Base-by-base conservation (phyloP, 2,329 filamentous ascomycete species). In the Erysiphe neolycopersici region DNA sequence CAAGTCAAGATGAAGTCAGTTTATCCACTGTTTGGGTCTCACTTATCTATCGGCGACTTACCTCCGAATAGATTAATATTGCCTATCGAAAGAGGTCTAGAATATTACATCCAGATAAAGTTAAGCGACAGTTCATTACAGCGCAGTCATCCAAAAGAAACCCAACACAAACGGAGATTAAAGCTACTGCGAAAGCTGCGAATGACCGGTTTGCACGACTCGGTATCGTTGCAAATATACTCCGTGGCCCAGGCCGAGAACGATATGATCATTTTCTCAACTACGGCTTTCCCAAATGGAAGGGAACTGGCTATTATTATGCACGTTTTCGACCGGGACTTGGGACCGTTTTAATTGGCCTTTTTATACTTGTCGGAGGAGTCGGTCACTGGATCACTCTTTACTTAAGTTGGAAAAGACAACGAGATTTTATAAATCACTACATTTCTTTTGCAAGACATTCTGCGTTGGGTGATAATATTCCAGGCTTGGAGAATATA, bases 291-390 rank as follows among this genome's bases (percentile, higher is more conserved):
- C 89, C 89, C 30, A 73, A 73, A 45, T 98, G 89, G 89, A 85
- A 87, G 64, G 89, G 89, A 46, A 94, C 87, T 38, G 87, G 89
- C 48, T 98, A 98, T 69, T 98, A 95, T 69, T 98, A 98, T 65
- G 76, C 75, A 54, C 76, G 89, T 46, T 94, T 87, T 68, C 73
- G 89, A 17, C 89, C 89, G 1, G 89, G 89, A 9, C 65, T 95
- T 38, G 83, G 82, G 46, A 80, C 80, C 13, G 89, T 93, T 39
- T 61, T 95, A 43, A 47, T 77, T 22, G 85, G 87, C 41, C 63
- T 92, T 36, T 83, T 95, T 60, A 59, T 93, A 48, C 71, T 82
- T 43, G 72, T 79, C 43, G 87, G 85, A 45, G 89, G 89, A 49
- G 80, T 66, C 29, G 76, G 80, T 33, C 89, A 98, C 63, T 98